A percentile compares a stretch with the other conserved stretches of the same genome.
Evolutionary conservation across 768 basidiomycete species (phyloP).

Genomic region (Boletus insuetus): DNA sequence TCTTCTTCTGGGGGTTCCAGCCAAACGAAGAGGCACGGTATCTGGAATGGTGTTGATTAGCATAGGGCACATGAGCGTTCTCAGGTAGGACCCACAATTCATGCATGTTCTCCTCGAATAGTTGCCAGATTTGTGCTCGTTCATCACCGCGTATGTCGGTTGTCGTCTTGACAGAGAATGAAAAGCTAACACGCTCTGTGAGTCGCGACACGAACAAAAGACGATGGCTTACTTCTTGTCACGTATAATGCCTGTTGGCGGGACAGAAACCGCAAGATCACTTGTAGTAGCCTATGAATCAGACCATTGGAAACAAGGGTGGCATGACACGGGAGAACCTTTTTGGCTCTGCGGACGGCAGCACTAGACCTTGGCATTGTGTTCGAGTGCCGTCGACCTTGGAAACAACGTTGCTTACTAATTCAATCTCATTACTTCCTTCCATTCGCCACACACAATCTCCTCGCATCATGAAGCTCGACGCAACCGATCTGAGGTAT

Average conservation of each 20-base stretch:
- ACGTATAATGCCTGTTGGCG: not conserved
- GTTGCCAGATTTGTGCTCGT: slow-evolving; percentile 47
- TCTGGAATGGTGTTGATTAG: slow-evolving; percentile 34
- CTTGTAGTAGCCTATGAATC: slow-evolving; percentile 20
- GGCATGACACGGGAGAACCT: slow-evolving; percentile 24
- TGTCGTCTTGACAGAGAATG: slow-evolving; percentile 24
- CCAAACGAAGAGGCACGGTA: slow-evolving; percentile 59
- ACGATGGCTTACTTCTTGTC: slow-evolving; percentile 16
- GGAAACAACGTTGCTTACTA: too few relatives aligned
- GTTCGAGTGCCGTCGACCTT: too few relatives aligned
- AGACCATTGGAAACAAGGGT: not conserved
- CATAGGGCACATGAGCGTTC: not conserved
- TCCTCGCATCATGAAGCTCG: slow-evolving; percentile 70
- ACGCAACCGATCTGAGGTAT: slow-evolving; percentile 93
- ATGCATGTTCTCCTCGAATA: slow-evolving; percentile 60
- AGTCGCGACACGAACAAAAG: not conserved
- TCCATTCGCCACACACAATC: not conserved
- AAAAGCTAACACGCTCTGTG: slow-evolving; percentile 15
- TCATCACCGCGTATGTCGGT: slow-evolving; percentile 35
- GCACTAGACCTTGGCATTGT: slow-evolving; percentile 18
- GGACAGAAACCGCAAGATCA: slow-evolving; percentile 20
- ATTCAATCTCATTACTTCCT: too few relatives aligned
- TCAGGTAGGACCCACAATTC: slow-evolving; percentile 29
- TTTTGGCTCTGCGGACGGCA: slow-evolving; percentile 31
- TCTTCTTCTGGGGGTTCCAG: slow-evolving; percentile 59